Base-by-base conservation (phyloP, 371 early-diverging fungal genomes). In the Fennellomyces sp. region DNA sequence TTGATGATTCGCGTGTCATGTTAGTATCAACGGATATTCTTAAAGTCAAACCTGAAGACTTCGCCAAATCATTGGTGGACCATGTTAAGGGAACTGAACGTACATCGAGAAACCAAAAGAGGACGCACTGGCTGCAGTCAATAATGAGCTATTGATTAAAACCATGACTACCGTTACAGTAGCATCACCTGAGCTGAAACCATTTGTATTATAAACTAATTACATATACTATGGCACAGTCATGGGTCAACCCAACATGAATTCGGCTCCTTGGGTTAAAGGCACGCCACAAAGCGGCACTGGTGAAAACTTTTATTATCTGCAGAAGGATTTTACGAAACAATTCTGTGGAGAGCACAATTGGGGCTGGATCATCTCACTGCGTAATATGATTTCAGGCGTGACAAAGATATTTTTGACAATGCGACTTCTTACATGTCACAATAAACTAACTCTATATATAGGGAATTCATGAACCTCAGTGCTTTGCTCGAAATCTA, bases 341-440 rank as follows among this genome's bases (percentile, higher is more conserved):
- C 23, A 47, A 4, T 31, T 19, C 42, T 38, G 51, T 12, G 27
- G 17, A 8, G 29, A 51, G 25, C 31, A 58, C 28, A 51, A 48
- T 1, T 63, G 64, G 58, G 33, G 58, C 8, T 63, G 53, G 52
- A 31, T 63, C 15, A 33, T 63, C 28, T 56, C 64, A 13, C 57
- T 57, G 0, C 64, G 58, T 10, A 58, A 52, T 42, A 38, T 57
- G 25, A 63, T 63, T 36, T n/a, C 52, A 11, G 64, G 64, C 8
- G 45, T 63, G 17, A 30, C 33, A 31, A 56, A 53, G 56, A 27
- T 27, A 55, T 55, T 25, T 25, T 23, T 31, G 27, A 21, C 58
- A 42, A 19, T 19, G 27, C 13, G 33, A 28, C 27, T 15, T 23
- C 30, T n/a, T n/a, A n/a, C n/a, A n/a, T n/a, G n/a, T n/a, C n/a